Percentiles rank a stretch among this genome's conserved stretches.
Conservation (phyloP, 106 monocot genomes). For the Posidonia australis region DNA sequence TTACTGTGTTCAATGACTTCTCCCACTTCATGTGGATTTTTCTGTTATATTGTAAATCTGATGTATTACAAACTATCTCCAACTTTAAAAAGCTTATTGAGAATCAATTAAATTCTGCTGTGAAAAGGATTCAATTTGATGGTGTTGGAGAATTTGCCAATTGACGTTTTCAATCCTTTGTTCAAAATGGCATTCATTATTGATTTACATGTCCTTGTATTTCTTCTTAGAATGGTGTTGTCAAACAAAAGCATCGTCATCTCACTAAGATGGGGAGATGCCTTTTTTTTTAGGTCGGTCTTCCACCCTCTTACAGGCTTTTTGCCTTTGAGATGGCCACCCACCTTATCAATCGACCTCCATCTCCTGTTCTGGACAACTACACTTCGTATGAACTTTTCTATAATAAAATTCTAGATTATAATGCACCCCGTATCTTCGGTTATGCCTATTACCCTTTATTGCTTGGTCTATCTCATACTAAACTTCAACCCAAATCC, state of each 20-base stretch:
- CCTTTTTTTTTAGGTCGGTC: background rate
- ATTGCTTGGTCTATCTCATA: background rate
- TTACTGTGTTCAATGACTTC: background rate
- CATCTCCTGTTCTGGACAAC: background rate
- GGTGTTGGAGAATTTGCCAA: slow-evolving; percentile 9
- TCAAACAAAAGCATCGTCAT: slow-evolving; percentile 3
- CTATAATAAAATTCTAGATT: background rate
- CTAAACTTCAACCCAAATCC: background rate
- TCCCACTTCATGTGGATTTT: no score
- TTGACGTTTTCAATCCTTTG: background rate
- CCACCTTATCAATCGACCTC: background rate
- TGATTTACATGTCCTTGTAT: slow-evolving; percentile 2
- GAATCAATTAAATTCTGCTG: background rate
- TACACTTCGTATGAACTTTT: background rate
- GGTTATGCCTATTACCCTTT: background rate
- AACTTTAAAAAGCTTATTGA: no score
- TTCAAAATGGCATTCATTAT: background rate
- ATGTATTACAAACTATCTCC: no score
- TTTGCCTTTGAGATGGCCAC: background rate
- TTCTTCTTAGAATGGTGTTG: background rate
- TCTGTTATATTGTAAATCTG: background rate
- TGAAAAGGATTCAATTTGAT: slow-evolving; percentile 9
- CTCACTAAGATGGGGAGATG: background rate
- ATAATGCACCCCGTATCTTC: background rate
- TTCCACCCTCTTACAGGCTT: background rate